Evolutionary conservation across 768 basidiomycete species (phyloP), one percentile per base, ranked within the genome.

Genomic region (Scleroderma bovista): DNA sequence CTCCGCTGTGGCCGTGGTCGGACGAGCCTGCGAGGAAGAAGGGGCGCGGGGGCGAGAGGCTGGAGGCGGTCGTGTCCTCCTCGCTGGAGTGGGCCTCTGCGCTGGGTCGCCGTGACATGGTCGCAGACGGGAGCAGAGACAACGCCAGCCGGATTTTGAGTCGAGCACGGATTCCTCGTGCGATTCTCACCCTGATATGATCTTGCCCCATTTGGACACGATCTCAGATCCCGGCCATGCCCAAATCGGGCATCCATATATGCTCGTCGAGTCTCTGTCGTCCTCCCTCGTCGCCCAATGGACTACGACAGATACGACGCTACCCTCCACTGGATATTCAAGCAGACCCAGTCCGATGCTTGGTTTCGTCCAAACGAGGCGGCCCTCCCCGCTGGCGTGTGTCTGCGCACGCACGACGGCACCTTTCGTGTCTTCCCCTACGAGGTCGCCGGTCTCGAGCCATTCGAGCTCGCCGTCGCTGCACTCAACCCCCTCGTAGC

Each of bases 341-440:
- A 66, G 15, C 64, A 66, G 51, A 66, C 64, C 5, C 64, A 66
- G 52, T 74, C 75, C 51, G 76, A 77, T 61, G 77, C 76, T 38
- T 77, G 76, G 76, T 78, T 77, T 56, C 71, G 77, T 39, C 75
- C 77, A 46, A 72, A 72, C 55, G 76, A 77, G 50, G 73, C 73
- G 54, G 65, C 69, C 17, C 69, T 77, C 48, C 63, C 73, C 1
- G 69, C 72, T 11, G 76, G 77, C 47, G 76, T 77, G 2, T 75
- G 74, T 61, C 68, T 77, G 41, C 74, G 77, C 56, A 74, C 77
- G 1, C 72, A 73, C 47, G 63, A 71, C 42, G 71, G 72, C 52
- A 70, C 69, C 22, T 78, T 75, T 53, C 73, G 80, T 47, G 77
- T 79, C 24, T 81, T 78, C 57, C 79, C 80, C 1, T 78, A 78